A percentile compares a stretch with the other conserved stretches of the same genome.
Conservation (phyloP, 148 eudicot species). For the Simmondsia chinensis region DNA sequence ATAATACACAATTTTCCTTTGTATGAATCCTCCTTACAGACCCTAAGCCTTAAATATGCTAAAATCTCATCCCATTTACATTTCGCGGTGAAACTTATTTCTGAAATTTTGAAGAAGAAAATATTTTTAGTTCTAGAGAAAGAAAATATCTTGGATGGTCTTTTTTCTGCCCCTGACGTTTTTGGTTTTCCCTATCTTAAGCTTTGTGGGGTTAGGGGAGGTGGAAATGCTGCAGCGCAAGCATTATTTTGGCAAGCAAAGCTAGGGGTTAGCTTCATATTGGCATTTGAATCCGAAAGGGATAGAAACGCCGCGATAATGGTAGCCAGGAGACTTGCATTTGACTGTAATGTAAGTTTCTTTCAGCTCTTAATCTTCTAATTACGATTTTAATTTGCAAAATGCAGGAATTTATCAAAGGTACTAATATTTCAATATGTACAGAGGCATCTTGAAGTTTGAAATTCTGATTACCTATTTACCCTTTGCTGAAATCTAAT, state of each 20-base stretch:
- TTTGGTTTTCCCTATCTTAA: conserved; percentile 12
- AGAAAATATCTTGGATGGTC: background rate
- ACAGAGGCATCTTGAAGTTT: too few species aligned
- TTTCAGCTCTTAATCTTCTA: background rate
- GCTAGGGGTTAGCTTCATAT: conserved; percentile 55
- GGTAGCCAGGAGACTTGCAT: conserved; percentile 92
- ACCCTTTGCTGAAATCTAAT: too few species aligned
- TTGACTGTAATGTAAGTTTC: conserved; percentile 90
- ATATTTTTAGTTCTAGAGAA: background rate
- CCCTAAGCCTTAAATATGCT: too few species aligned
- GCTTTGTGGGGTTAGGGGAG: conserved; percentile 97
- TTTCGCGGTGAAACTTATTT: too few species aligned
- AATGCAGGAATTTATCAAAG: too few species aligned
- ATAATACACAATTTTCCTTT: too few species aligned
- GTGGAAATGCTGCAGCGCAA: conserved; percentile 97
- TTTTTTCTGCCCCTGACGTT: background rate
- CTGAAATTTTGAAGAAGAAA: too few species aligned
- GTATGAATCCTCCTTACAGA: too few species aligned
- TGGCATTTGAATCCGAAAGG: conserved; percentile 85
- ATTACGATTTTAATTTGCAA: too few species aligned
- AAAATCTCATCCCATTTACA: too few species aligned
- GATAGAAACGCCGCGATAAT: conserved; percentile 95
- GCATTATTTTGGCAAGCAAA: conserved; percentile 86
- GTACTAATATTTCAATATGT: too few species aligned
- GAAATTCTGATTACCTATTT: too few species aligned